Evolutionary conservation across 2,329 filamentous ascomycete genomes (phyloP).

Genomic region (Neonectria punicea): DNA sequence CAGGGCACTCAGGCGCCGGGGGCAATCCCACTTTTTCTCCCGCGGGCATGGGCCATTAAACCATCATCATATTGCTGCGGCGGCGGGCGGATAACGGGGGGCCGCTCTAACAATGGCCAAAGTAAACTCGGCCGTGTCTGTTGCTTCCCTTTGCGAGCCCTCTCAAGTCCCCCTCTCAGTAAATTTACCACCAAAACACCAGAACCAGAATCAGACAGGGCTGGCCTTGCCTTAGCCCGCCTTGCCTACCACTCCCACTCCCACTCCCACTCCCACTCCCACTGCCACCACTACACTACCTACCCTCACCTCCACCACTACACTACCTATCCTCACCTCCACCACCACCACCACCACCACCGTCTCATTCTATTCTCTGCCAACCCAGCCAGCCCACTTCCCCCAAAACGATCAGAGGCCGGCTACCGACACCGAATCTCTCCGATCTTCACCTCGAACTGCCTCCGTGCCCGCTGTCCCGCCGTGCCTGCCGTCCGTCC

Average conservation of each 20-base stretch:
- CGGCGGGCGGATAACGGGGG: slow-evolving; percentile 13
- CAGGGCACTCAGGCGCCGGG: slow-evolving; percentile 22
- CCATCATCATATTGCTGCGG: slow-evolving; percentile 9
- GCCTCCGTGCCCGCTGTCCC: not conserved
- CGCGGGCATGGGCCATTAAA: slow-evolving; percentile 20
- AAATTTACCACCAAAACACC: not conserved
- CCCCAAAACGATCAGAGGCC: slow-evolving; percentile 14
- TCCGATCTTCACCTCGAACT: slow-evolving; percentile 10
- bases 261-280: slow-evolving; percentile 9
- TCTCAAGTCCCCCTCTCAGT: not conserved
- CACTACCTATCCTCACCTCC: too few species aligned
- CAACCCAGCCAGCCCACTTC: slow-evolving; percentile 7
- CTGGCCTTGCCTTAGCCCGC: slow-evolving; percentile 21
- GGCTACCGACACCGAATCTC: slow-evolving; percentile 16
- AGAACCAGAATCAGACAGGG: slow-evolving; percentile 8
- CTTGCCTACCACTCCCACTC: slow-evolving; percentile 24
- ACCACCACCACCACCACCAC: slow-evolving; percentile 26
- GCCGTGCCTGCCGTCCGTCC: not conserved
- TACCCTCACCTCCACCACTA: slow-evolving; percentile 24
- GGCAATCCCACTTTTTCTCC: slow-evolving; percentile 23
- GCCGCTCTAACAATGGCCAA: slow-evolving; percentile 14
- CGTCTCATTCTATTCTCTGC: slow-evolving; percentile 39
- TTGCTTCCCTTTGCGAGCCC: not conserved
- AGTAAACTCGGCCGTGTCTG: slow-evolving; percentile 12
- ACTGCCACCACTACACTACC: slow-evolving; percentile 19